Evolutionary conservation across 805 yeast genomes (phyloP).

Genomic region (Suhomyces tanzawaensis): DNA sequence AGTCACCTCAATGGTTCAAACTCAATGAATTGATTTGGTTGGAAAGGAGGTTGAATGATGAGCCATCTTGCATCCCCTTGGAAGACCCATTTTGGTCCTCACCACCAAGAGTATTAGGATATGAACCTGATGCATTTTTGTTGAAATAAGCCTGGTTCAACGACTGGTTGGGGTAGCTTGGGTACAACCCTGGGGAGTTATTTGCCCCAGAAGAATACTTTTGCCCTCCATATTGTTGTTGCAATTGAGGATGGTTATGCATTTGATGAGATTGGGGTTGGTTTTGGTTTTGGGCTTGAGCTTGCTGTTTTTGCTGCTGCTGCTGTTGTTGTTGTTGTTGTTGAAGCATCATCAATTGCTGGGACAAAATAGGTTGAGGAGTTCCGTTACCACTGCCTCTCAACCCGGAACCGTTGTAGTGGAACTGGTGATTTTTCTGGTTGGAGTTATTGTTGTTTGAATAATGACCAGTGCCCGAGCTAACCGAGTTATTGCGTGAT

Average conservation of each 20-base stretch:
- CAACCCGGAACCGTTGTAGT: constrained; percentile 10
- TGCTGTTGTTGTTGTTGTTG: constrained; percentile 15
- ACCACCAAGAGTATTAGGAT: constrained; percentile 4
- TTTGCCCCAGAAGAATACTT: constrained; percentile 18
- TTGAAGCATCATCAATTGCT: constrained; percentile 22
- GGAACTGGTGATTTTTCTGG: constrained; percentile 18
- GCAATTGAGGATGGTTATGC: constrained; percentile 10
- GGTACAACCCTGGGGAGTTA: constrained; percentile 25
- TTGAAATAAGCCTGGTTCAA: constrained; percentile 6
- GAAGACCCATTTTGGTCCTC: constrained; percentile 4
- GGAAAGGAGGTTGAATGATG: constrained; percentile 19
- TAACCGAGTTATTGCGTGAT: constrained; percentile 10
- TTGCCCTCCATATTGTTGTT: constrained; percentile 2
- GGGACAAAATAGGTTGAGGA: constrained; percentile 20
- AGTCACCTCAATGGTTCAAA: constrained; percentile 17
- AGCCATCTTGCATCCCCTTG: constrained; percentile 5
- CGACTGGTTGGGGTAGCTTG: constrained; percentile 13
- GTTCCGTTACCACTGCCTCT: constrained; percentile 17
- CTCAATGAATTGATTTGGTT: constrained; percentile 35
- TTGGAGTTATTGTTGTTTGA: constrained; percentile 10
- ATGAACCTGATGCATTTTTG: constrained; percentile 10
- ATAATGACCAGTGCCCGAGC: constrained; percentile 9
- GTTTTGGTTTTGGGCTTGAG: constrained; percentile 14
- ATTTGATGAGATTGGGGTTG: constrained; percentile 10
- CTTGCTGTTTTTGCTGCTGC: constrained; percentile 15